Conservation (phyloP, 2,329 filamentous ascomycete species). For the Aureobasidium sp. region DNA sequence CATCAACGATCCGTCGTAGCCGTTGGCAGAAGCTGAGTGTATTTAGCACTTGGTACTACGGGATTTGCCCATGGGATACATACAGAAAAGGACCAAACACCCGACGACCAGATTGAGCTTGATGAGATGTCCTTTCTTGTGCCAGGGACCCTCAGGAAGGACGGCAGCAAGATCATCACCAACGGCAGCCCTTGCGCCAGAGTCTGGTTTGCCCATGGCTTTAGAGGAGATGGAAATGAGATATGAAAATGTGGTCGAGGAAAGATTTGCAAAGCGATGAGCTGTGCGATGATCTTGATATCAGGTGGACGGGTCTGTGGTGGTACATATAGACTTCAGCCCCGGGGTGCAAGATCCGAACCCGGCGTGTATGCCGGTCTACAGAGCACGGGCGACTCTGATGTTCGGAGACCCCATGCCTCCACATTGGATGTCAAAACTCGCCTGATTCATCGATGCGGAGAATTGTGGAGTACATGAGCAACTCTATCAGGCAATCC, state of each 20-base stretch:
- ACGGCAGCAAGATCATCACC: conserved; percentile 20
- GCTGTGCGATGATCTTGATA: neutral
- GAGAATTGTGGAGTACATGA: neutral
- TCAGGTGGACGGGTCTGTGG: neutral
- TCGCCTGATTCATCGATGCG: neutral
- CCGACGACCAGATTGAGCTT: conserved; percentile 19
- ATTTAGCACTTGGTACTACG: conserved; percentile 5
- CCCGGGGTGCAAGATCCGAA: neutral
- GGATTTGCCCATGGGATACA: conserved; percentile 9
- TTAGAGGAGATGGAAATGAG: neutral
- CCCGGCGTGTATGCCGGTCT: neutral
- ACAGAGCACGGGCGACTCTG: neutral
- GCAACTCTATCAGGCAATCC: neutral
- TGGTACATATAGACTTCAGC: conserved; percentile 4
- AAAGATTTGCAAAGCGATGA: no score
- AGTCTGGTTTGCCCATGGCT: neutral
- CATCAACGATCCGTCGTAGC: conserved; percentile 32
- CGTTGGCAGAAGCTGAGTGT: neutral
- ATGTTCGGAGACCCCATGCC: neutral
- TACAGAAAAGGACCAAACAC: conserved; percentile 19
- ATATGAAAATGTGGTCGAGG: neutral
- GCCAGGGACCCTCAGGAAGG: conserved; percentile 20
- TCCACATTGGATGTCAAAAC: neutral
- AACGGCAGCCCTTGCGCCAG: conserved; percentile 13
- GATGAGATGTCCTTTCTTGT: conserved; percentile 20